Evolutionary conservation across 2,329 filamentous ascomycete genomes (phyloP), one percentile per base, ranked within the genome.

Genomic region (Penicillium olsonii): DNA sequence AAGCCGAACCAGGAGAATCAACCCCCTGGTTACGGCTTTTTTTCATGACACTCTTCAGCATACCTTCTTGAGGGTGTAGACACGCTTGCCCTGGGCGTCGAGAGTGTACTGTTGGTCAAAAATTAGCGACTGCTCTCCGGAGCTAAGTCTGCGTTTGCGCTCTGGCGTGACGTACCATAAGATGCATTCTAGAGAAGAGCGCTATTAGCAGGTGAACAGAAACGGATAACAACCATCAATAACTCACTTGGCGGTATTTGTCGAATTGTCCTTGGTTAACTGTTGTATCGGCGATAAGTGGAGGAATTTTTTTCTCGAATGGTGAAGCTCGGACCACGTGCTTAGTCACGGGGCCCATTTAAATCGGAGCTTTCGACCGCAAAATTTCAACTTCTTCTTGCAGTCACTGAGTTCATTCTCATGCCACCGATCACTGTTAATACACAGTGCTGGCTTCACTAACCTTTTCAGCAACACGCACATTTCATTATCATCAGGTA

Each of bases 1-100:
- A 39, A 19, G 20, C 10, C n/a, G n/a, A 31, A 5, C 12, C 2
- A n/a, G 4, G 22, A 31, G 12, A 11, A n/a, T 7, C 29, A n/a
- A 19, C n/a, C 19, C 7, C 33, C 11, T 2, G 6, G 22, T 14
- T 12, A 12, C 26, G 14, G n/a, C 42, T 10, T 5, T 11, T 18
- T 17, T 10, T 8, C 8, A 11, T 35, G 12, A 20, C 19, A 40
- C 29, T 15, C 5, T 17, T 18, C 34, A 15, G 22, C 47, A 2
- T 50, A 50, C 47, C 79, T 97, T 96, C 78, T 96, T 92, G 60
- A 97, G 84, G 40, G 94, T 97, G 82, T 97, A 99, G 66, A 87
- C 77, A 72, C 92, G 90, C 79, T 90, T 92, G 80, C 92, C 92
- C 54, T 82, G 78, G 63, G 81, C 73, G 74, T 91, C 88, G 76